Conservation (phyloP, 2,329 filamentous ascomycete species). For the Emericellopsis cladophorae region DNA sequence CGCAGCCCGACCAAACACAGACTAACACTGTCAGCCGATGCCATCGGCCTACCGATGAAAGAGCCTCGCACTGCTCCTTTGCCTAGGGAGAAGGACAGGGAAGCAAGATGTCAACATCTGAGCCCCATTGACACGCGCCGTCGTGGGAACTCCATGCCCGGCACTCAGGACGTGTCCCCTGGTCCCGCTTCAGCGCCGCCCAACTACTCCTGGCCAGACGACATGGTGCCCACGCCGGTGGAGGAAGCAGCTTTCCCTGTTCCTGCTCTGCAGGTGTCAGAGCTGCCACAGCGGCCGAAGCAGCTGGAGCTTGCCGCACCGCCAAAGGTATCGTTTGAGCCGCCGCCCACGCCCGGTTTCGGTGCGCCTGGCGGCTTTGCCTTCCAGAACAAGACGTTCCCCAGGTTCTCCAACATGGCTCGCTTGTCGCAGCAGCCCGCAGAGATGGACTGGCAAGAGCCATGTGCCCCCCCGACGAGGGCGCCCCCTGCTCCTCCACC, state of each 20-base stretch:
- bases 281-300: conserved; percentile 20
- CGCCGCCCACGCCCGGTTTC: conserved; percentile 33
- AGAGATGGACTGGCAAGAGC: neutral
- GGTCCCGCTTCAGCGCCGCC: conserved; percentile 57
- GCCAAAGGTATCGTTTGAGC: conserved; percentile 11
- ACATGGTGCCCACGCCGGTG: conserved; percentile 16
- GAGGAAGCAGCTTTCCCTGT: neutral
- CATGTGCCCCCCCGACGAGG: conserved; percentile 7
- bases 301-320: neutral
- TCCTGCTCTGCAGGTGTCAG: conserved; percentile 7
- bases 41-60: conserved; percentile 36
- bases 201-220: conserved; percentile 44
- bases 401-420: conserved; percentile 9
- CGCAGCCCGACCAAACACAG: conserved; percentile 48
- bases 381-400: conserved; percentile 23
- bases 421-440: neutral
- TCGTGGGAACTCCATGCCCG: conserved; percentile 41
- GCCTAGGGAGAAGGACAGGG: conserved; percentile 37
- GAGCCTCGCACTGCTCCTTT: conserved; percentile 50
- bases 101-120: conserved; percentile 1
- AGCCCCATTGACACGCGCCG: conserved; percentile 15
- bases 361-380: conserved; percentile 24
- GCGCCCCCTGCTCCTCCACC: conserved; percentile 4
- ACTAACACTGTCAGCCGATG: conserved; percentile 45
- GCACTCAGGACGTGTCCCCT: conserved; percentile 36